Evolutionary conservation across 805 yeast genomes (phyloP).

Genomic region (Metschnikowia hibisci): DNA sequence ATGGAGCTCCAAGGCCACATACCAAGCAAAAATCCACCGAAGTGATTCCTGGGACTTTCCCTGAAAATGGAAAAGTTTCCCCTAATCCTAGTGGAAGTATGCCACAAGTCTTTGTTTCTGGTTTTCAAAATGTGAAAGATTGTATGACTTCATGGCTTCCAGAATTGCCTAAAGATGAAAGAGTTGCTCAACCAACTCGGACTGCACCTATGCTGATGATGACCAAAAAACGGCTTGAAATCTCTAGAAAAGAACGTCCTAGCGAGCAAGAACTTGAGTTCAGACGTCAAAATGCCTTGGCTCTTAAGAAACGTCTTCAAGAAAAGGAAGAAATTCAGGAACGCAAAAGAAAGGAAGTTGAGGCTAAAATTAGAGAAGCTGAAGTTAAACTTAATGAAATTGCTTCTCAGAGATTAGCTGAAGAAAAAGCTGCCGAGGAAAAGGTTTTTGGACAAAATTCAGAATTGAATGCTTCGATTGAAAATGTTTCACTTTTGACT

Average conservation of each 20-base stretch:
- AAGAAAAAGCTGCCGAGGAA: not conserved
- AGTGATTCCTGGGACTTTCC: not conserved
- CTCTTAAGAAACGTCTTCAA: not conserved
- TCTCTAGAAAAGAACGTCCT: slow-evolving; percentile 1
- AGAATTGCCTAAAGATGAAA: not conserved
- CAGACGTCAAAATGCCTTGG: not conserved
- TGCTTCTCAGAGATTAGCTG: too few relatives aligned
- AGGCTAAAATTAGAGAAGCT: not conserved
- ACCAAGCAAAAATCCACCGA: not conserved
- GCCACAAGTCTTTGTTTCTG: too few relatives aligned
- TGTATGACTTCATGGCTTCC: not conserved
- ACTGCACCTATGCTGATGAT: slow-evolving; percentile 2
- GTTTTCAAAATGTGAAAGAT: not conserved
- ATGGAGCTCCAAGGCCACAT: not conserved
- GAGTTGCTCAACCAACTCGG: not conserved
- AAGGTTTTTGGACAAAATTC: too few relatives aligned
- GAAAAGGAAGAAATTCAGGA: too few relatives aligned
- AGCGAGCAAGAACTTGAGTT: not conserved
- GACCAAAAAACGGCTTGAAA: slow-evolving; percentile 1
- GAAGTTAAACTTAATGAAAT: too few relatives aligned
- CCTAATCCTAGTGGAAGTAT: not conserved
- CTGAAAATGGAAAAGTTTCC: not conserved
- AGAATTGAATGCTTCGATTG: too few relatives aligned
- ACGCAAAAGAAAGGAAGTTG: not conserved
- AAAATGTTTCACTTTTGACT: not conserved